Base-by-base conservation (phyloP, 257 asterid genomes). In the Solanum paucissectum region DNA sequence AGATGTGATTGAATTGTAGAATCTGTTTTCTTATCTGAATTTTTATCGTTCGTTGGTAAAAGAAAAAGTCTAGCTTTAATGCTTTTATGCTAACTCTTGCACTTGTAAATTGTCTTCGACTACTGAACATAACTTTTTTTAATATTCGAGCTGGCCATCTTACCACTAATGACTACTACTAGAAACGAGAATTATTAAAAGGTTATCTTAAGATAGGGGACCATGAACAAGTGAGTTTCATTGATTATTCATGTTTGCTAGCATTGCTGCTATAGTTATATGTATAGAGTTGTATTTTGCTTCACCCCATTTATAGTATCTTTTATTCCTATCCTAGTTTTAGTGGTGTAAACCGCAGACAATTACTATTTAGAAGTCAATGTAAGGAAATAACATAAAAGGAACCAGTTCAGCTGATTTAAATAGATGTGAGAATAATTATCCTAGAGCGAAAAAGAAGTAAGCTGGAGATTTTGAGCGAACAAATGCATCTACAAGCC, bases 111-210 rank as follows among this genome's bases (percentile, higher is more conserved):
- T 7, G 25, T 83, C 29, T 29, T 36, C 8, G 13, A 25, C 37
- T 58, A 36, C 62, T 46, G 42, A 13, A 23, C 25, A 1, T 85
- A 9, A 64, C 42, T 82, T 38, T n/a, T 66, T 32, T 66, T 32
- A 91, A 95, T 96, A 94, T 96, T 64, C 94, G 96, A 55, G 99
- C 96, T 46, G 94, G 92, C 38, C 98, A 96, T 93, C 98, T 95
- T 58, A n/a, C n/a, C n/a, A 94, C 98, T 38, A 97, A 98, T 71
- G 98, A 97, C 89, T 97, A 95, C 72, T 96, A 94, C 86, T 95
- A 90, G 74, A 97, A 94, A 91, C 93, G 98, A 73, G 97, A 94
- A 90, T 90, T 97, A 44, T 90, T 94, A 37, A 97, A 94, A 3
- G 98, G 98, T 52, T 89, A 69, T 88, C 20, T 91, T 72, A 93